Evolutionary conservation across 306 rosid genomes (phyloP), one percentile per base, ranked within the genome.

Genomic region (Parietaria judaica): DNA sequence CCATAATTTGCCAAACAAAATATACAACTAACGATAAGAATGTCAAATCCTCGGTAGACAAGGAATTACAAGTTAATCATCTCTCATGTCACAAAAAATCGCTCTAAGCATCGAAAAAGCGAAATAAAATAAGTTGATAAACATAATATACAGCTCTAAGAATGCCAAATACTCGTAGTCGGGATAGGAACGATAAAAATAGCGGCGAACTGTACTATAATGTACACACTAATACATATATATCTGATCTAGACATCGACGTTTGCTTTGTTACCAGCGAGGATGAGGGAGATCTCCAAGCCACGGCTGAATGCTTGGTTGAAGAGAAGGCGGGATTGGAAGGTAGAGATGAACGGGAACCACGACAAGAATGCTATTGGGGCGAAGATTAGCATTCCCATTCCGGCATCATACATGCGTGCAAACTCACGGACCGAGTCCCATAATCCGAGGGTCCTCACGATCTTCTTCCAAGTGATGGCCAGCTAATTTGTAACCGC

Each of bases 301-400:
- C 99, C 99, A 38, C 99, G 99, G 64, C 96, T 92, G 67, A 88
- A 92, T 38, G 99, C 99, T 86, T 92, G 99, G 72, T 92, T 92
- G 54, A 86, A 92, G 66, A 92, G 90, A 64, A 92, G 95, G 49
- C 98, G 96, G 59, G 98, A 92, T 72, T 88, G 98, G 79, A 92
- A 88, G 23, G 98, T 92, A 46, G 98, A 86, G 69, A 92, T 65
- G 81, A 92, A 92, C 0, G 98, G 96, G 79, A 92, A 92, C 98
- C 98, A 92, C 7, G 98, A 86, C 48, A 92, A 56, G 59, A 92
- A 48, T 3, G 87, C 95, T 57, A 88, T 56, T 0, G 98, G 96
- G 15, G 85, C 69, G 51, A 92, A 92, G 49, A 88, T 84, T 39
- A 92, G 68, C 81, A 86, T 61, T 7, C 98, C 98, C 98, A 92